phyloP scores from a whole-genome alignment of 176 grass and related monocot genomes.

The Triticum dicoccoides region DNA sequence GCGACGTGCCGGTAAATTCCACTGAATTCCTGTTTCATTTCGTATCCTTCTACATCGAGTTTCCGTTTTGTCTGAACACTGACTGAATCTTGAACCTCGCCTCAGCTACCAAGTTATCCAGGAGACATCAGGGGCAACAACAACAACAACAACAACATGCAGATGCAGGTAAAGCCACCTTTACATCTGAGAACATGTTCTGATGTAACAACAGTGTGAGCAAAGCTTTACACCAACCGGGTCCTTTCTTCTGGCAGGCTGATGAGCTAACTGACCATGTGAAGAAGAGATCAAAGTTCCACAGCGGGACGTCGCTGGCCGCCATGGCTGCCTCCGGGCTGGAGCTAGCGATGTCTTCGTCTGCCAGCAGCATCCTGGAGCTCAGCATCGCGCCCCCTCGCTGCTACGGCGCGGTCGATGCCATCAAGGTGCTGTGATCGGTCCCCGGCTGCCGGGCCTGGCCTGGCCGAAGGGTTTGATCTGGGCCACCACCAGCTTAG shows the following conservation, averaged over 20 bases:
- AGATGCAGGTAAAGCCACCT: constrained; percentile 27
- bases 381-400: constrained; percentile 71
- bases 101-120: constrained; percentile 28
- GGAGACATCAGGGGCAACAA: constrained; percentile 11
- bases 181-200: neutral
- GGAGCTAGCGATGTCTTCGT: constrained; percentile 31
- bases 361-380: constrained; percentile 47
- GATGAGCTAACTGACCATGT: neutral
- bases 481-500: too few relatives aligned
- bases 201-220: neutral
- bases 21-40: neutral
- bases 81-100: neutral
- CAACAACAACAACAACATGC: neutral
- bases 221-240: neutral
- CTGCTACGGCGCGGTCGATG: constrained; percentile 21
- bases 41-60: neutral
- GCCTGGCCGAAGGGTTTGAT: neutral
- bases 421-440: constrained; percentile 60
- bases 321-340: constrained; percentile 30
- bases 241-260: constrained; percentile 8
- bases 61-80: neutral
- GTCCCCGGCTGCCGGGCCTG: neutral
- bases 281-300: neutral
- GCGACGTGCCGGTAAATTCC: constrained; percentile 38
- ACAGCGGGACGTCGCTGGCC: constrained; percentile 7